A percentile compares a stretch with the other conserved stretches of the same genome.
Evolutionary conservation across 768 basidiomycete genomes (phyloP).

Genomic region (Mycena polygramma): DNA sequence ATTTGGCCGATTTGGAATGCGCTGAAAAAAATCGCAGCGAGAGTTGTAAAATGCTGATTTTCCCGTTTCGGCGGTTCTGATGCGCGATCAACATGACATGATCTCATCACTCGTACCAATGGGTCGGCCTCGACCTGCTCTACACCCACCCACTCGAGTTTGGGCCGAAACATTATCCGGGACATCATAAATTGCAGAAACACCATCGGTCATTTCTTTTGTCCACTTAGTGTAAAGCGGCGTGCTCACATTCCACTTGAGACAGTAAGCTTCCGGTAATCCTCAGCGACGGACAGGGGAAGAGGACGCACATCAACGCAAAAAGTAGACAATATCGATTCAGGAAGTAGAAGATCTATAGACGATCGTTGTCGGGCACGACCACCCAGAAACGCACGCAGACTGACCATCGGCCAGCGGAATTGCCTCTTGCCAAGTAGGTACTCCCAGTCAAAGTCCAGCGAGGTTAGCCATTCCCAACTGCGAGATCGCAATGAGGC

Average conservation of each 20-base stretch:
- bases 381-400: not conserved
- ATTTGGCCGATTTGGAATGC: too few species aligned
- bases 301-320: slow-evolving; percentile 57
- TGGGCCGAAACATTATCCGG: too few species aligned
- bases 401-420: slow-evolving; percentile 75
- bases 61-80: too few species aligned
- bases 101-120: too few species aligned
- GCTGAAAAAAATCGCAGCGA: too few species aligned
- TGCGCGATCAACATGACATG: too few species aligned
- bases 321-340: slow-evolving; percentile 76
- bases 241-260: slow-evolving; percentile 73
- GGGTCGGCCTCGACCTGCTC: too few species aligned
- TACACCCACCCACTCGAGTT: too few species aligned
- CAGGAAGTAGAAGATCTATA: slow-evolving; percentile 78
- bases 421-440: slow-evolving; percentile 68
- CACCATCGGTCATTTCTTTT: too few species aligned
- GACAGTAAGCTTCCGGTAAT: not conserved
- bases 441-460: slow-evolving; percentile 76
- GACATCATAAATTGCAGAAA: too few species aligned
- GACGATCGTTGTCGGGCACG: slow-evolving; percentile 2
- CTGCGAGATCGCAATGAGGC: slow-evolving; percentile 49
- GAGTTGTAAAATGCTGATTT: too few species aligned
- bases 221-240: too few species aligned
- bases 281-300: not conserved
- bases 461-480: slow-evolving; percentile 76